Evolutionary conservation across 2,329 filamentous ascomycete species (phyloP).

Genomic region (Nemania bipapillata): DNA sequence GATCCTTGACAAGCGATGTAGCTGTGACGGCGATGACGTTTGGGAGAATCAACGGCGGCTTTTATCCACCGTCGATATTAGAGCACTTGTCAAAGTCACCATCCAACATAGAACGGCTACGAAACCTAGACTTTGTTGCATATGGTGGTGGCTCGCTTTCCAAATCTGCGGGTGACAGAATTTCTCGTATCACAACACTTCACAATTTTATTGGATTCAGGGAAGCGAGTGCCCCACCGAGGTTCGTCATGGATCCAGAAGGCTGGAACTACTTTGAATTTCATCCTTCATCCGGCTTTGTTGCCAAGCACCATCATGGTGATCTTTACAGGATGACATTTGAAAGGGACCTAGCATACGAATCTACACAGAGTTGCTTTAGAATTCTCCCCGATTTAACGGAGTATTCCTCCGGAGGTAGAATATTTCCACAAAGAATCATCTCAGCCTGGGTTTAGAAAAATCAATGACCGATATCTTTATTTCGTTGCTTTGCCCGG

Average conservation of each 20-base stretch:
- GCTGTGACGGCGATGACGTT: not conserved
- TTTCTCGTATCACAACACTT: constrained; percentile 41
- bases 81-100: constrained; percentile 18
- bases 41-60: constrained; percentile 11
- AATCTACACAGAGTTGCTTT: constrained; percentile 30
- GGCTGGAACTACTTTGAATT: constrained; percentile 42
- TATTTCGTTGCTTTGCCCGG: constrained; percentile 7
- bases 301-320: constrained; percentile 38
- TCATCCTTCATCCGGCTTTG: constrained; percentile 38
- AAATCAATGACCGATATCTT: too few relatives aligned
- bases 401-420: constrained; percentile 38
- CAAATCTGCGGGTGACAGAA: constrained; percentile 32
- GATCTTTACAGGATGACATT: constrained; percentile 40
- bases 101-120: constrained; percentile 30
- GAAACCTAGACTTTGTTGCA: constrained; percentile 38
- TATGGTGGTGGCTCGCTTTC: constrained; percentile 43
- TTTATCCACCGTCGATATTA: constrained; percentile 23
- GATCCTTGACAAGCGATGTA: constrained; percentile 16
- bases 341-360: constrained; percentile 31
- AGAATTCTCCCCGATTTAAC: constrained; percentile 39
- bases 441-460: too few relatives aligned
- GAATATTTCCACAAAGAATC: too few relatives aligned
- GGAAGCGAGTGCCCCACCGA: constrained; percentile 38
- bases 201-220: constrained; percentile 43
- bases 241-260: constrained; percentile 37